Evolutionary conservation across 2,329 filamentous ascomycete genomes (phyloP).

Genomic region (Fusarium liriodendri): DNA sequence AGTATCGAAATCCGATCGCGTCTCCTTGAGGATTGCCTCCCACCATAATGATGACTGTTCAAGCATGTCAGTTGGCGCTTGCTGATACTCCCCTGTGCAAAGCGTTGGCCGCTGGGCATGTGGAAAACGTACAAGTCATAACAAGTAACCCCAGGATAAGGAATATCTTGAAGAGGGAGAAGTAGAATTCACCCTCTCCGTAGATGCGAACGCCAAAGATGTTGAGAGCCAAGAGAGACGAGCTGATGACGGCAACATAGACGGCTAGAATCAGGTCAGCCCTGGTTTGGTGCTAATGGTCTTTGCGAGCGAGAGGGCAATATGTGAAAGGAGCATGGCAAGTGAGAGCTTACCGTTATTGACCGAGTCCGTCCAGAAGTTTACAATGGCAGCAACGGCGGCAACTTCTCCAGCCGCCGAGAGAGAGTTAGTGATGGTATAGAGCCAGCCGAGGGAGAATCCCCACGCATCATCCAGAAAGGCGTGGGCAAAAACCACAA

Average conservation of each 20-base stretch:
- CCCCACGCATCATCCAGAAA: constrained; percentile 67
- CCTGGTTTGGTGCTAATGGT: not conserved
- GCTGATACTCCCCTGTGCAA: not conserved
- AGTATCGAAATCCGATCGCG: constrained; percentile 69
- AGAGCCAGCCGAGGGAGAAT: constrained; percentile 62
- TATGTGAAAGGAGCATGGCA: not conserved
- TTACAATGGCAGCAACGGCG: constrained; percentile 54
- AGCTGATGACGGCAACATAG: constrained; percentile 49
- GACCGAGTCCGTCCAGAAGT: constrained; percentile 52
- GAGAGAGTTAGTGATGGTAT: constrained; percentile 56
- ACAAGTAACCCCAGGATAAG: constrained; percentile 63
- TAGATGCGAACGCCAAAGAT: constrained; percentile 35
- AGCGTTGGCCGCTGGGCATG: not conserved
- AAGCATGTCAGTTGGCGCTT: not conserved
- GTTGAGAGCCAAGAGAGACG: constrained; percentile 57
- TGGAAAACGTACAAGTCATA: constrained; percentile 58
- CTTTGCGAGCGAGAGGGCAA: not conserved
- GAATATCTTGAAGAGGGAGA: constrained; percentile 64
- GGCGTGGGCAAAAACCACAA: constrained; percentile 63
- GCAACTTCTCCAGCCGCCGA: constrained; percentile 55
- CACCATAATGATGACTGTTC: constrained; percentile 68
- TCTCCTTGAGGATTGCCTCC: constrained; percentile 72
- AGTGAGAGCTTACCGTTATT: constrained; percentile 38
- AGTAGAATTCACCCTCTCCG: constrained; percentile 58
- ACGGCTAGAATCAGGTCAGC: not conserved